phyloP scores from a whole-genome alignment of 2,329 filamentous ascomycete genomes.

The Talaromyces verruculosus region DNA sequence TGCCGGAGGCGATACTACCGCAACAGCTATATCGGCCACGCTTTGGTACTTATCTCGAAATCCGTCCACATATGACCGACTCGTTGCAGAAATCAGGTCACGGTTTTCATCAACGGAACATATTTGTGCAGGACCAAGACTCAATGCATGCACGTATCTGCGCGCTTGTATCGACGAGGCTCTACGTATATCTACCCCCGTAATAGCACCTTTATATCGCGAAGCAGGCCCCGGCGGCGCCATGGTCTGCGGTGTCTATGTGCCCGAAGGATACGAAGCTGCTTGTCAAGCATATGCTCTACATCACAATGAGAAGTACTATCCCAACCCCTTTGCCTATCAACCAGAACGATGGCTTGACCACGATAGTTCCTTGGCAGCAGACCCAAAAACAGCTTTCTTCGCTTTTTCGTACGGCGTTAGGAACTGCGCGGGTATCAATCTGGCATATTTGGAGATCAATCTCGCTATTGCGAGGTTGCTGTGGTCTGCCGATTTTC shows the following conservation, averaged over 20 bases:
- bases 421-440: neutral
- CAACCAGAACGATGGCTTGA: constrained; percentile 13
- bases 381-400: neutral
- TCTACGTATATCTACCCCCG: constrained; percentile 2
- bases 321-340: constrained; percentile 10
- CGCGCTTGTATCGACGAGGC: constrained; percentile 17
- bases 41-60: constrained; percentile 16
- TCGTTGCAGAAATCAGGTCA: constrained; percentile 1
- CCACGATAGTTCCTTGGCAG: neutral
- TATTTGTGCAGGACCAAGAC: neutral
- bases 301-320: constrained; percentile 17
- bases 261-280: constrained; percentile 11
- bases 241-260: neutral
- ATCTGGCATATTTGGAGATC: neutral
- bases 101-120: neutral
- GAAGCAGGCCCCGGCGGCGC: constrained; percentile 14
- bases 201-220: constrained; percentile 10
- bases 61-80: neutral
- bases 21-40: constrained; percentile 8
- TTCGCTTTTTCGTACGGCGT: neutral
- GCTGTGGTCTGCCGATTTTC: constrained; percentile 13
- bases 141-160: constrained; percentile 10
- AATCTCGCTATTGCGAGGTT: neutral
- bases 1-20: constrained; percentile 12
- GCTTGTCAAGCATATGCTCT: constrained; percentile 9